phyloP scores from a whole-genome alignment of 2,329 filamentous ascomycete species.

The Pseudocercospora ulei region DNA sequence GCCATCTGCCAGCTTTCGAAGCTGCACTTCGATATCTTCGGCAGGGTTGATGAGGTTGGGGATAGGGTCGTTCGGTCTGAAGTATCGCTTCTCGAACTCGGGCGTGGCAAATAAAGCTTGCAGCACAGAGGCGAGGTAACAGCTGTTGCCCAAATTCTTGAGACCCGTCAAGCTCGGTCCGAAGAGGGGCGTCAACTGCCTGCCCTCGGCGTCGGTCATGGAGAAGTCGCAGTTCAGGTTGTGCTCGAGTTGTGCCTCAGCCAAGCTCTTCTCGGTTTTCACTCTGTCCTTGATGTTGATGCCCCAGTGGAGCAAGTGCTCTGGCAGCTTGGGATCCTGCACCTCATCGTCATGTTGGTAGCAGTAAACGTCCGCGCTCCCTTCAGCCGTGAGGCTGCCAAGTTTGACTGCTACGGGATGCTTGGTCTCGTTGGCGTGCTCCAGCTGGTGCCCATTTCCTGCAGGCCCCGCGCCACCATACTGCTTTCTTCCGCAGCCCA shows the following conservation, averaged over 20 bases:
- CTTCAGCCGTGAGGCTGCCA: conserved; percentile 90
- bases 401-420: conserved; percentile 94
- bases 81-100: conserved; percentile 73
- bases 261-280: conserved; percentile 97
- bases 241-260: conserved; percentile 95
- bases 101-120: conserved; percentile 85
- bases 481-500: conserved; percentile 86
- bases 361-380: conserved; percentile 91
- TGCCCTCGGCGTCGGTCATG: conserved; percentile 88
- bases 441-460: conserved; percentile 82
- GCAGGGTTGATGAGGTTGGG: conserved; percentile 60
- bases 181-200: conserved; percentile 74
- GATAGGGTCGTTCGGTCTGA: conserved; percentile 46
- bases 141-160: conserved; percentile 94
- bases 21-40: conserved; percentile 83
- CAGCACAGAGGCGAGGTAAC: conserved; percentile 83
- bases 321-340: conserved; percentile 66
- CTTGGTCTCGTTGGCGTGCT: conserved; percentile 60
- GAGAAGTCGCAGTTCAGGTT: conserved; percentile 93
- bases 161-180: conserved; percentile 79
- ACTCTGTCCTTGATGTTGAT: conserved; percentile 83
- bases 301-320: conserved; percentile 84
- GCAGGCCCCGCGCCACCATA: conserved; percentile 66
- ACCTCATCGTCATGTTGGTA: conserved; percentile 91
- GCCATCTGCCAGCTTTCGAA: conserved; percentile 85